Percentiles rank a stretch among this genome's conserved stretches.
Conservation (phyloP, 768 basidiomycete genomes). For the Rubroboletus pulcherrimus region DNA sequence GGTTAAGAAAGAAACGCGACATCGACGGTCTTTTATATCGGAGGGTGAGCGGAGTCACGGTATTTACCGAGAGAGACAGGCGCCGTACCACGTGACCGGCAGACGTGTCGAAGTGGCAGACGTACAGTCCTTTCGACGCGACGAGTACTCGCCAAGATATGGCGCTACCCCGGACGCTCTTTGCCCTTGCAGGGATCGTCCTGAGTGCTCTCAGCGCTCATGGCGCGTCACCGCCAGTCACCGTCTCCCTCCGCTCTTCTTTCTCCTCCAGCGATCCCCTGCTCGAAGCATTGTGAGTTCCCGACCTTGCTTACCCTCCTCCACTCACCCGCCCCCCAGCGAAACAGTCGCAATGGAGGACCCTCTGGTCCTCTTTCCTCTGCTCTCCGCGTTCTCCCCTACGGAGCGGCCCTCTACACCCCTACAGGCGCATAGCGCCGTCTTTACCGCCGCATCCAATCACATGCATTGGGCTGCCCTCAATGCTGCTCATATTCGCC, state of each 20-base stretch:
- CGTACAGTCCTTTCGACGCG: not conserved
- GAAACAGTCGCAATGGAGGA: slow-evolving; percentile 79
- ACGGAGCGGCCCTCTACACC: slow-evolving; percentile 38
- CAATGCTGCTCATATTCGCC: slow-evolving; percentile 61
- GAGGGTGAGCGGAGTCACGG: slow-evolving; percentile 19
- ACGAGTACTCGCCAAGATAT: not conserved
- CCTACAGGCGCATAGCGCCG: slow-evolving; percentile 44
- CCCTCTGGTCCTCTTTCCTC: slow-evolving; percentile 68
- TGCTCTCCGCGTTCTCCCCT: slow-evolving; percentile 59
- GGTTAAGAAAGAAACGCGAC: not conserved
- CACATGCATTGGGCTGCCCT: slow-evolving; percentile 48
- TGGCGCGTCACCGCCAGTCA: slow-evolving; percentile 30
- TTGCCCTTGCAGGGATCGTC: slow-evolving; percentile 16
- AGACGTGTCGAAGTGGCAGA: slow-evolving; percentile 15
- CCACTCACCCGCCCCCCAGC: slow-evolving; percentile 38
- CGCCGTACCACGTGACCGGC: slow-evolving; percentile 15
- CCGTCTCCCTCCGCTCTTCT: slow-evolving; percentile 28
- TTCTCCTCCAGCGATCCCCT: slow-evolving; percentile 26
- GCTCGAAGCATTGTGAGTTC: slow-evolving; percentile 30
- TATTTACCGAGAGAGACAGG: slow-evolving; percentile 6
- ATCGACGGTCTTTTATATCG: slow-evolving; percentile 4
- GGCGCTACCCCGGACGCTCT: slow-evolving; percentile 9
- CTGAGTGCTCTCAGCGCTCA: slow-evolving; percentile 12
- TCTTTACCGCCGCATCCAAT: slow-evolving; percentile 36
- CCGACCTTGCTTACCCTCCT: not conserved